These are phyloP conservation scores for Corylus heterophylla DNA, from an alignment of 306 rosid genomes.

Conservation along the genomic window DNA sequence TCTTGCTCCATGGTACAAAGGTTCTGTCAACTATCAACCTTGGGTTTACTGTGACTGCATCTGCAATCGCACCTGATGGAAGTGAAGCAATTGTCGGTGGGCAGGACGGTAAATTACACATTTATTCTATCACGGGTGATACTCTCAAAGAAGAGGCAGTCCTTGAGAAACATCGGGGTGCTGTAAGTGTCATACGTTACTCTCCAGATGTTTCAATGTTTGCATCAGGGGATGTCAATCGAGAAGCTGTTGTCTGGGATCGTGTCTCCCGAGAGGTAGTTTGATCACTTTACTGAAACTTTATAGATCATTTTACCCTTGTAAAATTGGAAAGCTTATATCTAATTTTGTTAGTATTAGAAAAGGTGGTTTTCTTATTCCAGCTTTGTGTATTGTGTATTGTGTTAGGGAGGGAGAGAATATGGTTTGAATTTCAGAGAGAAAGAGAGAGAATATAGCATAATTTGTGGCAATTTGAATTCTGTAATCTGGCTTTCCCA, in stretches of 20 bases:
- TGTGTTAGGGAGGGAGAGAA: too few species aligned
- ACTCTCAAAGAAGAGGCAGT: slow-evolving; percentile 77
- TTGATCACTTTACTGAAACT: slow-evolving; percentile 1
- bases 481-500: not conserved
- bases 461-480: not conserved
- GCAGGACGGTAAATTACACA: slow-evolving; percentile 83
- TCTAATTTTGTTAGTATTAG: not conserved
- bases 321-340: not conserved
- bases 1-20: slow-evolving; percentile 71
- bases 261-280: slow-evolving; percentile 68
- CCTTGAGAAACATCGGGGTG: slow-evolving; percentile 93
- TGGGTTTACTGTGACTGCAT: slow-evolving; percentile 84
- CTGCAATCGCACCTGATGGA: slow-evolving; percentile 85
- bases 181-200: slow-evolving; percentile 77
- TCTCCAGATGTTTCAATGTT: slow-evolving; percentile 93
- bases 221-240: slow-evolving; percentile 95
- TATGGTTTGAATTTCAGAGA: not conserved
- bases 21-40: slow-evolving; percentile 76
- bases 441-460: not conserved
- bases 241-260: slow-evolving; percentile 95
- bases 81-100: slow-evolving; percentile 93
- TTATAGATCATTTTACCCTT: not conserved
- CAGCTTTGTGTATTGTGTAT: not conserved
- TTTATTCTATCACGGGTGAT: slow-evolving; percentile 70
- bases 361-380: not conserved